phyloP scores from a whole-genome alignment of 2,329 filamentous ascomycete genomes.

The Exserohilum rostratum region DNA sequence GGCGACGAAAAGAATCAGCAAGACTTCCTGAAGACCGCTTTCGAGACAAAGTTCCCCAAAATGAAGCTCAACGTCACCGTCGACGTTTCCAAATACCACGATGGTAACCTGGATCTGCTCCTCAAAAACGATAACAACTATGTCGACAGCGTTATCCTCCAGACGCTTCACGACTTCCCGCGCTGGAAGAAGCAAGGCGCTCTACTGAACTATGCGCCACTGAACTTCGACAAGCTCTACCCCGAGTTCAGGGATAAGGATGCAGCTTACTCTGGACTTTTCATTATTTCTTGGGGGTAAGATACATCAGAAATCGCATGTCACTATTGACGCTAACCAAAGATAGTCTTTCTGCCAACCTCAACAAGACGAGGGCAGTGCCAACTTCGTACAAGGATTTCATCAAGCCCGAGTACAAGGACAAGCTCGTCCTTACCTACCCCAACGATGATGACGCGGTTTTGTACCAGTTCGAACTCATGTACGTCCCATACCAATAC shows the following conservation, averaged over 20 bases:
- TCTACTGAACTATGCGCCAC: conserved; percentile 58
- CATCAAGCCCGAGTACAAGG: conserved; percentile 58
- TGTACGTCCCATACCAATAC: conserved; percentile 32
- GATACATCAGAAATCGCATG: no score
- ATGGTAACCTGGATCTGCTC: conserved; percentile 55
- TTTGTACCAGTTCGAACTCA: conserved; percentile 57
- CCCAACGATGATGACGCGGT: conserved; percentile 66
- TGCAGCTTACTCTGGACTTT: conserved; percentile 53
- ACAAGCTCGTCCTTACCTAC: conserved; percentile 52
- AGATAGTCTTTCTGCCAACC: conserved; percentile 45
- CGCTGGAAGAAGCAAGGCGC: conserved; percentile 58
- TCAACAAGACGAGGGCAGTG: conserved; percentile 38
- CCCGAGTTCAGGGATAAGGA: conserved; percentile 51
- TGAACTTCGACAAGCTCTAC: conserved; percentile 54
- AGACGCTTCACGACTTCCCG: conserved; percentile 60
- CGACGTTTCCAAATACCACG: conserved; percentile 63
- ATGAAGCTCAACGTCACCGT: conserved; percentile 61
- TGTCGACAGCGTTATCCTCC: conserved; percentile 56
- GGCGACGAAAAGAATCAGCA: conserved; percentile 56
- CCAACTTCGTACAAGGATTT: conserved; percentile 54
- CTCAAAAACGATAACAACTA: conserved; percentile 44
- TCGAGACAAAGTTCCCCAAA: conserved; percentile 56
- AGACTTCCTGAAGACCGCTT: conserved; percentile 50
- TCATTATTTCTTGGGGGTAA: conserved; percentile 41
- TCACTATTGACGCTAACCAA: background rate